Percentiles rank a stretch among this genome's conserved stretches.
Evolutionary conservation across 345 rosid genomes (phyloP).

Genomic region (Citrus inodora): DNA sequence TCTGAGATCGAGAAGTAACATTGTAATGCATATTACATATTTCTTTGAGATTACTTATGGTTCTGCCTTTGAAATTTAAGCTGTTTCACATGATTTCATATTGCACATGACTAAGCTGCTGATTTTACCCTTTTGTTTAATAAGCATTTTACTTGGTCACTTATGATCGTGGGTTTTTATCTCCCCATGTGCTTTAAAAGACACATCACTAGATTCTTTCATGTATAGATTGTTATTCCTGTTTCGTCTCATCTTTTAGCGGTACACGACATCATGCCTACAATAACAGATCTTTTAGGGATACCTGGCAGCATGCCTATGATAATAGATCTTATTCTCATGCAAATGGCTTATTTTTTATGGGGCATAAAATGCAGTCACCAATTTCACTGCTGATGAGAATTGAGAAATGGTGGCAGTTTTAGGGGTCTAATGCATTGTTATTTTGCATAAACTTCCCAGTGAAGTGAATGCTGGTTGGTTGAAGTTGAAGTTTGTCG

Average conservation of each 20-base stretch:
- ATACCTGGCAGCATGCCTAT: background rate
- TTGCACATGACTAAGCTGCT: background rate
- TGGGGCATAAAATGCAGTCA: background rate
- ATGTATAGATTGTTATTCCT: background rate
- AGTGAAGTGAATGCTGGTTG: background rate
- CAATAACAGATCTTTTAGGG: background rate
- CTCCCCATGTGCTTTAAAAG: background rate
- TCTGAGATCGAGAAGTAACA: constrained; percentile 1
- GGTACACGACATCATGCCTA: background rate
- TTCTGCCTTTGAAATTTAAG: background rate
- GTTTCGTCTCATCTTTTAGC: background rate
- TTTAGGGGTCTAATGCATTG: background rate
- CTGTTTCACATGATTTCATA: background rate
- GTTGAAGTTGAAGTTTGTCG: background rate
- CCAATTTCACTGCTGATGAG: background rate
- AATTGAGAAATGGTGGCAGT: background rate
- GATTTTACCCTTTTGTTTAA: background rate
- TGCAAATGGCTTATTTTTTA: background rate
- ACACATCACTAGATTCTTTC: background rate
- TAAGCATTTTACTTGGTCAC: background rate
- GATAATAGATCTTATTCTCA: background rate
- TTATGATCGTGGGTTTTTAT: background rate
- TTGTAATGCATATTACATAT: constrained; percentile 1
- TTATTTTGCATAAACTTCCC: background rate
- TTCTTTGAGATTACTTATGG: background rate